phyloP scores from a whole-genome alignment of 768 basidiomycete species.

The Trametes coccinea region DNA sequence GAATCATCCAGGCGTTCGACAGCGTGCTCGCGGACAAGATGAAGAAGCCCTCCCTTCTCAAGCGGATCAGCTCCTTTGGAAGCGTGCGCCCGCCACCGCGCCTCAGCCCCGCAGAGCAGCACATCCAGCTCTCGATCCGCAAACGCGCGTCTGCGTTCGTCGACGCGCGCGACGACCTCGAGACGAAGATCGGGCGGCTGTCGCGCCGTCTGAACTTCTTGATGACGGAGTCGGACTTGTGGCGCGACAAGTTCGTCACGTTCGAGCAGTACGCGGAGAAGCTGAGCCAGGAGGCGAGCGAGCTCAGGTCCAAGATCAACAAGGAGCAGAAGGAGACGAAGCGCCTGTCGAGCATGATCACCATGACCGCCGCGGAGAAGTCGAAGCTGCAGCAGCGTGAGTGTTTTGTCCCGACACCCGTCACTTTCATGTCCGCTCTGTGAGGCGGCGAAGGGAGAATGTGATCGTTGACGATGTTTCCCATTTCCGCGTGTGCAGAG shows the following conservation, averaged over 20 bases:
- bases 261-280: slow-evolving; percentile 95
- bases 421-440: slow-evolving; percentile 3
- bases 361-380: slow-evolving; percentile 77
- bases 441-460: background rate
- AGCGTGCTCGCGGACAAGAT: slow-evolving; percentile 82
- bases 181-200: slow-evolving; percentile 89
- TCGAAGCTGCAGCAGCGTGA: slow-evolving; percentile 73
- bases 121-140: slow-evolving; percentile 85
- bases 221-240: slow-evolving; percentile 87
- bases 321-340: slow-evolving; percentile 90
- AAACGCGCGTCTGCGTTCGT: slow-evolving; percentile 94
- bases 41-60: slow-evolving; percentile 87
- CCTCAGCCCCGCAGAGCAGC: slow-evolving; percentile 78
- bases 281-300: slow-evolving; percentile 81
- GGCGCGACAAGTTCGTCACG: slow-evolving; percentile 92
- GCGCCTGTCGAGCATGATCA: slow-evolving; percentile 76
- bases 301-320: slow-evolving; percentile 84
- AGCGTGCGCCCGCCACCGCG: slow-evolving; percentile 67
- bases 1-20: slow-evolving; percentile 90
- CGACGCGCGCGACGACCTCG: slow-evolving; percentile 89
- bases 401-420: slow-evolving; percentile 32
- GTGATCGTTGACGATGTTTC: background rate
- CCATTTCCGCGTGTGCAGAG: slow-evolving; percentile 45
- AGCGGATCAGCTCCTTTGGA: slow-evolving; percentile 79
- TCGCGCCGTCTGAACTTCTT: slow-evolving; percentile 86